phyloP scores from a whole-genome alignment of 164 flowering plant species.

The Umbilicus rupestris region DNA sequence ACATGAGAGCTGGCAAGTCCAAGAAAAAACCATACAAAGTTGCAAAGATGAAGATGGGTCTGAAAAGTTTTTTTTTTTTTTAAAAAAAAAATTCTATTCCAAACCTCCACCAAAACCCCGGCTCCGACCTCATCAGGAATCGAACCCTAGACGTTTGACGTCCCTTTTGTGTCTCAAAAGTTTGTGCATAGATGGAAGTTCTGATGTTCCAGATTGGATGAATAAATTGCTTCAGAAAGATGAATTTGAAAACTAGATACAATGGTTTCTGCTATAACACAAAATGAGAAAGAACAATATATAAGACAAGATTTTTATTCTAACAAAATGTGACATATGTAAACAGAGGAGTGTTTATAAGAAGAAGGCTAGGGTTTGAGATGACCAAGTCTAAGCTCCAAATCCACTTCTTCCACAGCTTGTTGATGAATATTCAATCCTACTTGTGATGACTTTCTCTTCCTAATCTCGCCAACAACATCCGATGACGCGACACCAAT shows the following conservation, averaged over 20 bases:
- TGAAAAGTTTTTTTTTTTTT: too few relatives aligned
- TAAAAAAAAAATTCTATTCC: too few relatives aligned
- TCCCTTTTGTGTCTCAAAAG: too few relatives aligned
- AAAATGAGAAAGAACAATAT: neutral
- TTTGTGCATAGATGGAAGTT: too few relatives aligned
- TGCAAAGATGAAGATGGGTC: too few relatives aligned
- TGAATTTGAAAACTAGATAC: neutral
- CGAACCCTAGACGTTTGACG: too few relatives aligned
- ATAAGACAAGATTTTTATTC: neutral
- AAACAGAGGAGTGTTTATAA: neutral
- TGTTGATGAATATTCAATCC: neutral
- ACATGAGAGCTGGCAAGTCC: too few relatives aligned
- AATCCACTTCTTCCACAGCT: neutral
- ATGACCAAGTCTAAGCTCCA: slow-evolving; percentile 8
- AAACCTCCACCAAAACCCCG: too few relatives aligned
- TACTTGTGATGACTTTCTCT: neutral
- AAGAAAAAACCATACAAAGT: too few relatives aligned
- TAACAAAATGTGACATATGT: neutral
- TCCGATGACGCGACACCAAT: neutral
- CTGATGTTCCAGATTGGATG: too few relatives aligned
- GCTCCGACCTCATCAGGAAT: too few relatives aligned
- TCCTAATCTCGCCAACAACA: neutral
- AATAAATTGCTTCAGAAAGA: too few relatives aligned
- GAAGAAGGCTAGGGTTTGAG: neutral
- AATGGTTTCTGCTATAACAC: neutral